phyloP scores from a whole-genome alignment of 1,284 basidiomycete genomes.

The Chiua sp. region DNA sequence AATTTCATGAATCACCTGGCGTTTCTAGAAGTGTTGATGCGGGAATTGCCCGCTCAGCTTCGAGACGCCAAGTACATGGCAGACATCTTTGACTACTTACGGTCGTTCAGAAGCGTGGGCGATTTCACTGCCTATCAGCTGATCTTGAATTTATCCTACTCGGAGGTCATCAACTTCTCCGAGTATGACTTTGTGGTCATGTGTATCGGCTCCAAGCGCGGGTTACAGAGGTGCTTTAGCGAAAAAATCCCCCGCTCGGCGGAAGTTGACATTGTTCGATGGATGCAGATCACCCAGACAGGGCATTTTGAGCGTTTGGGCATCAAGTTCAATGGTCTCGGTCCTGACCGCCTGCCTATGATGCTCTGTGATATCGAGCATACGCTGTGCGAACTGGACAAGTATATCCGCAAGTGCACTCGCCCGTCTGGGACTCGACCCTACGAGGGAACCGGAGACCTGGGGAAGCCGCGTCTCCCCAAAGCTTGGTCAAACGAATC shows the following conservation, averaged over 20 bases:
- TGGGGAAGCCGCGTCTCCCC: conserved; percentile 45
- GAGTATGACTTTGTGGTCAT: conserved; percentile 65
- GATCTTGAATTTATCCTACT: conserved; percentile 60
- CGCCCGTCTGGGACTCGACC: conserved; percentile 16
- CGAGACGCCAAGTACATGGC: conserved; percentile 49
- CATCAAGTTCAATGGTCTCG: conserved; percentile 52
- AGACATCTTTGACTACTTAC: conserved; percentile 59
- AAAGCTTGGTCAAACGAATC: conserved; percentile 55
- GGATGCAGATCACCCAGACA: conserved; percentile 57
- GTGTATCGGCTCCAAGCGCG: conserved; percentile 60
- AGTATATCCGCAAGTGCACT: conserved; percentile 56
- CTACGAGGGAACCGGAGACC: conserved; percentile 39
- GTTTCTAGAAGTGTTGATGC: conserved; percentile 62
- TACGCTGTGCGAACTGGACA: conserved; percentile 69
- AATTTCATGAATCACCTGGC: conserved; percentile 59
- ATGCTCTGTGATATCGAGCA: conserved; percentile 70
- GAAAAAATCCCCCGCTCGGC: conserved; percentile 36
- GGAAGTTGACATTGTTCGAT: conserved; percentile 60
- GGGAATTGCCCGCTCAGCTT: conserved; percentile 48
- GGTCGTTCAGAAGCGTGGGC: conserved; percentile 64
- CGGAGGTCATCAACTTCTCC: conserved; percentile 58
- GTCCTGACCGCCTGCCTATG: conserved; percentile 50
- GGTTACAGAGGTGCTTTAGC: conserved; percentile 48
- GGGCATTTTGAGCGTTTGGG: conserved; percentile 58
- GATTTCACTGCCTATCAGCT: conserved; percentile 65